Conservation (phyloP, 192 early-diverging fungal species). For the Chytriomyces hyalinus region DNA sequence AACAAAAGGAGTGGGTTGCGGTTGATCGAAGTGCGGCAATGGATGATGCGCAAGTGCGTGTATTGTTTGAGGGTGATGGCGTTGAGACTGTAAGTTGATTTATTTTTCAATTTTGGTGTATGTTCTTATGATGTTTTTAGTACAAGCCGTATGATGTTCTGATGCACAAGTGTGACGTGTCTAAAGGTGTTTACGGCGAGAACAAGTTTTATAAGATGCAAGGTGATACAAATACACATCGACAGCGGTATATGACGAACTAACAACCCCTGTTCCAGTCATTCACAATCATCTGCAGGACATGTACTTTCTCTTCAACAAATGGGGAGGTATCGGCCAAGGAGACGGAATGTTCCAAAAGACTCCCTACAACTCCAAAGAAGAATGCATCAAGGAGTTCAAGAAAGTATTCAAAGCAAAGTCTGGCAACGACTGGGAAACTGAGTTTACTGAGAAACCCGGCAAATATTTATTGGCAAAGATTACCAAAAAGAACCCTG, state of each 20-base stretch:
- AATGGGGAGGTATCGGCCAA: conserved; percentile 35
- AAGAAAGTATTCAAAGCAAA: conserved; percentile 49
- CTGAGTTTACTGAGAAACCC: conserved; percentile 31
- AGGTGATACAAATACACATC: too few species aligned
- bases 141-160: conserved; percentile 51
- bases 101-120: neutral
- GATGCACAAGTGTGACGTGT: conserved; percentile 54
- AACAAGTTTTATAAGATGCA: conserved; percentile 67
- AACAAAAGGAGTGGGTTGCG: conserved; percentile 26
- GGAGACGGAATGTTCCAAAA: conserved; percentile 19
- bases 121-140: neutral
- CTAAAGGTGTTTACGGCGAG: conserved; percentile 34
- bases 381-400: conserved; percentile 41
- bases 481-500: conserved; percentile 1
- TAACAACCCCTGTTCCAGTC: conserved; percentile 13
- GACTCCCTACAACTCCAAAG: conserved; percentile 39
- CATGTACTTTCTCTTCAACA: conserved; percentile 41
- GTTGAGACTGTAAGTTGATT: conserved; percentile 18
- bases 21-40: conserved; percentile 24
- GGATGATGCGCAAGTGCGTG: conserved; percentile 27
- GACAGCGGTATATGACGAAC: too few species aligned
- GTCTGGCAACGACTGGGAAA: conserved; percentile 39
- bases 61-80: conserved; percentile 29
- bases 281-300: conserved; percentile 54
- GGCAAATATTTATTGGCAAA: conserved; percentile 37